phyloP scores from a whole-genome alignment of 768 basidiomycete genomes.

The Russula lepida region DNA sequence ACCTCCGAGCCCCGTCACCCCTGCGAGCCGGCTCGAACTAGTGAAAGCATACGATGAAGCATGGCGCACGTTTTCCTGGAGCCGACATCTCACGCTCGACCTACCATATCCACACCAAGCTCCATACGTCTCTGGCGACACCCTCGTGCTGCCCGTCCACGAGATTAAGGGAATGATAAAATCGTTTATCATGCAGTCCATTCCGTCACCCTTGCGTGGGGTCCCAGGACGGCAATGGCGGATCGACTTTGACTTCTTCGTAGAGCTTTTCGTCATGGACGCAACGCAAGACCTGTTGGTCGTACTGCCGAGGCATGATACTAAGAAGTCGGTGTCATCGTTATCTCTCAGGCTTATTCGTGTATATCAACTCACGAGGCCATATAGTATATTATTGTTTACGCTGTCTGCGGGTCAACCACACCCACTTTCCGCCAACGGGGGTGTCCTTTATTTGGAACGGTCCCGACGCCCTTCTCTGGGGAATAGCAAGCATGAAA shows the following conservation, averaged over 20 bases:
- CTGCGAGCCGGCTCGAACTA: not conserved
- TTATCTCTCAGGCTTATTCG: not conserved
- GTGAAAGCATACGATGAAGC: not conserved
- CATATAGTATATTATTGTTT: not conserved
- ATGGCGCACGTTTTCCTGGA: slow-evolving; percentile 3
- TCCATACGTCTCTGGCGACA: not conserved
- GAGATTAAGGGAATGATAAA: no score
- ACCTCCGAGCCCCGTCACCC: not conserved
- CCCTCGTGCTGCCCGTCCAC: not conserved
- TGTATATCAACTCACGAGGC: not conserved
- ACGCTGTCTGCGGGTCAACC: not conserved
- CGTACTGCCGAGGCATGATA: not conserved
- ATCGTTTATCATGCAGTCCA: not conserved
- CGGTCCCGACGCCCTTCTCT: no score
- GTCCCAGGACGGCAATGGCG: not conserved
- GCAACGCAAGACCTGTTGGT: slow-evolving; percentile 4
- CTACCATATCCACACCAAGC: not conserved
- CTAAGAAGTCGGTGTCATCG: not conserved
- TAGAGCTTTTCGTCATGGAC: not conserved
- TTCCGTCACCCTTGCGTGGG: not conserved
- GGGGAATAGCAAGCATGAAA: not conserved
- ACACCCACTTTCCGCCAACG: slow-evolving; percentile 2
- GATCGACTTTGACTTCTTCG: not conserved
- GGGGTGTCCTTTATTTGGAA: not conserved
- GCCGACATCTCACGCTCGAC: not conserved